Conservation (phyloP, 1,139 yeast genomes). For the Candida labiduridarum region DNA sequence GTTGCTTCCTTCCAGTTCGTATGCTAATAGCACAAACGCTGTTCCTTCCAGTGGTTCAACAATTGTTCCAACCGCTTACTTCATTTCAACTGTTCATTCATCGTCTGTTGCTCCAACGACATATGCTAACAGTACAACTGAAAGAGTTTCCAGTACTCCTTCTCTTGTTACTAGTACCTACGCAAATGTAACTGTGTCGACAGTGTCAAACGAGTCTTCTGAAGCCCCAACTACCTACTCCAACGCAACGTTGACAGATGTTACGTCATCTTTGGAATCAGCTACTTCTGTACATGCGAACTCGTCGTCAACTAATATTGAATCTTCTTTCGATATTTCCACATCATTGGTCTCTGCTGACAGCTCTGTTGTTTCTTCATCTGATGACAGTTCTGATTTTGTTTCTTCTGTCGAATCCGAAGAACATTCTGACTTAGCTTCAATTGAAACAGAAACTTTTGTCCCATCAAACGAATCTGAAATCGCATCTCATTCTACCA, state of each 20-base stretch:
- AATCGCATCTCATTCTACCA: neutral
- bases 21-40: neutral
- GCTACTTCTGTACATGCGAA: neutral
- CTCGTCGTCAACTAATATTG: neutral
- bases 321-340: neutral
- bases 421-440: neutral
- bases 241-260: neutral
- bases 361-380: neutral
- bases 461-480: neutral
- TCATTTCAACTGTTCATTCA: neutral
- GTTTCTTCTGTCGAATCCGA: neutral
- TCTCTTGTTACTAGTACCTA: slow-evolving; percentile 2
- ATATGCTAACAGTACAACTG: neutral
- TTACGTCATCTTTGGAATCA: neutral
- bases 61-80: neutral
- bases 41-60: neutral
- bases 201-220: neutral
- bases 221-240: neutral
- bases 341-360: neutral
- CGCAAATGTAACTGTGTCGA: neutral
- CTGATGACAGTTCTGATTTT: neutral
- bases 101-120: neutral
- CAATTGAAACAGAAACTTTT: neutral
- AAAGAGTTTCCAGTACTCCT: neutral
- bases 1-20: neutral